phyloP scores from a whole-genome alignment of 108 stramenopile genomes.

The Ochromonas danica region DNA sequence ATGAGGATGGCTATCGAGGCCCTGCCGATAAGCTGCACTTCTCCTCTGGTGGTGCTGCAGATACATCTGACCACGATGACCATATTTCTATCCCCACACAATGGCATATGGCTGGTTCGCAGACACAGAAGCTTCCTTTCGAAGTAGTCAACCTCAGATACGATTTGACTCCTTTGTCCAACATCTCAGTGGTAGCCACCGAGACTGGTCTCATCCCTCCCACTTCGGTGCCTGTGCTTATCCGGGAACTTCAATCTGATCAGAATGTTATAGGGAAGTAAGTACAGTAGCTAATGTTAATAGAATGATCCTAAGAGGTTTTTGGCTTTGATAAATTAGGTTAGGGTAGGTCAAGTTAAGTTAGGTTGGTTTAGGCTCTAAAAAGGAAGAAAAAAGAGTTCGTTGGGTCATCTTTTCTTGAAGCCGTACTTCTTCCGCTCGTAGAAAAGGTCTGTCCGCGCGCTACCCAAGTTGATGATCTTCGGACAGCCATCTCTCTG shows the following conservation, averaged over 20 bases:
- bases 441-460: constrained; percentile 95
- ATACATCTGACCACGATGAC: neutral
- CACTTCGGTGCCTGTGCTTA: constrained; percentile 87
- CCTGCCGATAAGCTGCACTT: neutral
- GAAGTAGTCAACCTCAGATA: constrained; percentile 80
- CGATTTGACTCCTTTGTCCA: constrained; percentile 90
- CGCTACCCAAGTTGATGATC: constrained; percentile 94
- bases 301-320: too few species aligned
- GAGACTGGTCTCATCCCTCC: constrained; percentile 95
- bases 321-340: too few species aligned
- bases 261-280: neutral
- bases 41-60: neutral
- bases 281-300: too few species aligned
- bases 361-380: too few species aligned
- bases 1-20: neutral
- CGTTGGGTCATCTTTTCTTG: constrained; percentile 44
- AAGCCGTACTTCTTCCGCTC: constrained; percentile 86
- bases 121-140: neutral
- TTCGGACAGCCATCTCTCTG: constrained; percentile 84
- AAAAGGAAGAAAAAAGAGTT: too few species aligned
- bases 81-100: neutral
- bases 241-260: constrained; percentile 71
- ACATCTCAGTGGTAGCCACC: constrained; percentile 91
- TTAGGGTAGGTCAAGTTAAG: neutral
- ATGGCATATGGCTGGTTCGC: neutral